Conservation (phyloP, 2,329 filamentous ascomycete species). For the Bimuria novae-zelandiae region DNA sequence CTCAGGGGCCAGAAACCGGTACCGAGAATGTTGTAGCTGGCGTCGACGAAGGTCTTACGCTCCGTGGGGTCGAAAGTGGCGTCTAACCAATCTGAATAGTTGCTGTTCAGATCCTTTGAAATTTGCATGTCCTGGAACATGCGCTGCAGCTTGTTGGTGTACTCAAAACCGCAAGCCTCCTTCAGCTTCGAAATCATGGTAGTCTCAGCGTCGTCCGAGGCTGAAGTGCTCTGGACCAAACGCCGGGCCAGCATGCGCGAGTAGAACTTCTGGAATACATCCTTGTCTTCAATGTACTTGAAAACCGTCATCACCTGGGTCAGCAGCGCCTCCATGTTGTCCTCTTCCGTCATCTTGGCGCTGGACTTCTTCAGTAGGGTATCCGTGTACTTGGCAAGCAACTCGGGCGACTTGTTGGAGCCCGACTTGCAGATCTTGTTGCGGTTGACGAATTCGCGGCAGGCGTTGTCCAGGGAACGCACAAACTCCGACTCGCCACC, state of each 20-base stretch:
- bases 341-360: slow-evolving; percentile 88
- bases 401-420: slow-evolving; percentile 90
- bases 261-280: slow-evolving; percentile 99
- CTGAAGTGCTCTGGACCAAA: slow-evolving; percentile 91
- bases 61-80: slow-evolving; percentile 67
- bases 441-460: slow-evolving; percentile 95
- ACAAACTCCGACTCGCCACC: slow-evolving; percentile 97
- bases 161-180: slow-evolving; percentile 97
- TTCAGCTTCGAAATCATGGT: slow-evolving; percentile 99
- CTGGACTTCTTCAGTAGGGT: slow-evolving; percentile 84
- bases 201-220: slow-evolving; percentile 95
- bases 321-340: slow-evolving; percentile 86
- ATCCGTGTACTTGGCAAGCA: slow-evolving; percentile 95
- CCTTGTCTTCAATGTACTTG: slow-evolving; percentile 99
- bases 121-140: slow-evolving; percentile 99
- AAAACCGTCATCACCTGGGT: slow-evolving; percentile 98
- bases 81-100: slow-evolving; percentile 79
- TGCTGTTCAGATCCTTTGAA: slow-evolving; percentile 91
- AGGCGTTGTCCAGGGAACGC: slow-evolving; percentile 92
- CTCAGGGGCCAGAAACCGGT: slow-evolving; percentile 97
- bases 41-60: slow-evolving; percentile 74
- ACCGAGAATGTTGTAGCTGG: slow-evolving; percentile 88
- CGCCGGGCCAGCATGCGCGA: slow-evolving; percentile 94
- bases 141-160: slow-evolving; percentile 98
- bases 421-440: slow-evolving; percentile 95